Percentiles rank a stretch among this genome's conserved stretches.
phyloP scores from a whole-genome alignment of 192 early-diverging fungal genomes.

The Coemansia sp. region DNA sequence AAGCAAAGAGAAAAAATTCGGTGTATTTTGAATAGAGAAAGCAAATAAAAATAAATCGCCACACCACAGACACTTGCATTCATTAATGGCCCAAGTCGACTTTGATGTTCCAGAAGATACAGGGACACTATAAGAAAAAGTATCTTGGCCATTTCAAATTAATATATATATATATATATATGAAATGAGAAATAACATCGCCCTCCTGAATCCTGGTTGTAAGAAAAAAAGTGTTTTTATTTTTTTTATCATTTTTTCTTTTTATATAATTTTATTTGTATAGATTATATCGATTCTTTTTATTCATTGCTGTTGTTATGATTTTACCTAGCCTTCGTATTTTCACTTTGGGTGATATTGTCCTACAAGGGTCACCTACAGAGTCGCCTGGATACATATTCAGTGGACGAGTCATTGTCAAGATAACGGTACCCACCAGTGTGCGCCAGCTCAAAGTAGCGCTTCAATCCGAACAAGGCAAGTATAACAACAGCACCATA shows the following conservation, averaged over 20 bases:
- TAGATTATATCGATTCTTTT: no score
- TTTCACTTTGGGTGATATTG: conserved; percentile 38
- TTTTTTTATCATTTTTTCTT: background rate
- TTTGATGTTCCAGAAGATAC: no score
- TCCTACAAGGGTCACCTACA: conserved; percentile 30
- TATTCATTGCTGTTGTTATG: conserved; percentile 9
- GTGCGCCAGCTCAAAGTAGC: conserved; percentile 23
- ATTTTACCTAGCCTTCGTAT: conserved; percentile 37
- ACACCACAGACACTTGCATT: conserved; percentile 2
- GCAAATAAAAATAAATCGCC: no score
- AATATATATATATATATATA: conserved; percentile 2
- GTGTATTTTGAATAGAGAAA: no score
- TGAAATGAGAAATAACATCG: background rate
- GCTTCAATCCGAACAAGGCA: conserved; percentile 37
- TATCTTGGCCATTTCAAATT: background rate
- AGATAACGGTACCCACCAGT: conserved; percentile 19
- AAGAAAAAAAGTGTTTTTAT: background rate
- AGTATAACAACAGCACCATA: no score
- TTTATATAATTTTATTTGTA: background rate
- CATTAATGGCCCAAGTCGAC: conserved; percentile 1
- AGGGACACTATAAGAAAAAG: no score
- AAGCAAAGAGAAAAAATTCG: background rate
- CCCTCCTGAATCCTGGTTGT: background rate
- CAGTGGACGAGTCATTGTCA: conserved; percentile 41
- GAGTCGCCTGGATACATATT: conserved; percentile 36